Evolutionary conservation across 805 yeast genomes (phyloP).

Genomic region (Yamadazyma laniorum): DNA sequence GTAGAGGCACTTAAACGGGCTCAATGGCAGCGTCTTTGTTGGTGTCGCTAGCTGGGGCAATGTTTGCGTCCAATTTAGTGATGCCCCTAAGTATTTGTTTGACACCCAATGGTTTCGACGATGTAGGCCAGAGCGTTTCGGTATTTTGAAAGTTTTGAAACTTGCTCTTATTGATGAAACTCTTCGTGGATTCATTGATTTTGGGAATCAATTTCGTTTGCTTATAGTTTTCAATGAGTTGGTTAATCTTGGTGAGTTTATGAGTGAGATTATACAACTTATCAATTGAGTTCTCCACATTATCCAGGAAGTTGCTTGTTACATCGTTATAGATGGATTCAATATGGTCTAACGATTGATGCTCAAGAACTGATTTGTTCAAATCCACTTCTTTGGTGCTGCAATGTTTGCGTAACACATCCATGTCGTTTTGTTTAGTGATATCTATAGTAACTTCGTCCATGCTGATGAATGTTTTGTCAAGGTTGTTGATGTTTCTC

Average conservation of each 20-base stretch:
- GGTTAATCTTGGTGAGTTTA: constrained; percentile 24
- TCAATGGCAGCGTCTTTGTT: too few species aligned
- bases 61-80: constrained; percentile 7
- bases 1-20: too few species aligned
- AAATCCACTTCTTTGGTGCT: constrained; percentile 1
- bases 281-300: constrained; percentile 35
- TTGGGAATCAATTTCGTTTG: constrained; percentile 17
- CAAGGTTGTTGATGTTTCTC: constrained; percentile 17
- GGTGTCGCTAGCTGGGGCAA: too few species aligned
- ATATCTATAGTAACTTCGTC: constrained; percentile 7
- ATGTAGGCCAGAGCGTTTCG: constrained; percentile 19
- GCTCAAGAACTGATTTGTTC: constrained; percentile 5
- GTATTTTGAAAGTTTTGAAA: constrained; percentile 7
- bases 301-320: constrained; percentile 14
- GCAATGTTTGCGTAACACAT: constrained; percentile 5
- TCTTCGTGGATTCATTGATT: constrained; percentile 20
- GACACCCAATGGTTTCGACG: constrained; percentile 15
- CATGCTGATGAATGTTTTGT: constrained; percentile 10
- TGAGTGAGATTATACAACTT: constrained; percentile 33
- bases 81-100: constrained; percentile 22
- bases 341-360: constrained; percentile 11
- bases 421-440: background rate
- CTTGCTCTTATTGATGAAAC: constrained; percentile 20
- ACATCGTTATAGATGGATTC: constrained; percentile 9
- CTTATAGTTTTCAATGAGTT: constrained; percentile 21